phyloP scores from a whole-genome alignment of 2,329 filamentous ascomycete genomes.

The Verticillium tricorpus region DNA sequence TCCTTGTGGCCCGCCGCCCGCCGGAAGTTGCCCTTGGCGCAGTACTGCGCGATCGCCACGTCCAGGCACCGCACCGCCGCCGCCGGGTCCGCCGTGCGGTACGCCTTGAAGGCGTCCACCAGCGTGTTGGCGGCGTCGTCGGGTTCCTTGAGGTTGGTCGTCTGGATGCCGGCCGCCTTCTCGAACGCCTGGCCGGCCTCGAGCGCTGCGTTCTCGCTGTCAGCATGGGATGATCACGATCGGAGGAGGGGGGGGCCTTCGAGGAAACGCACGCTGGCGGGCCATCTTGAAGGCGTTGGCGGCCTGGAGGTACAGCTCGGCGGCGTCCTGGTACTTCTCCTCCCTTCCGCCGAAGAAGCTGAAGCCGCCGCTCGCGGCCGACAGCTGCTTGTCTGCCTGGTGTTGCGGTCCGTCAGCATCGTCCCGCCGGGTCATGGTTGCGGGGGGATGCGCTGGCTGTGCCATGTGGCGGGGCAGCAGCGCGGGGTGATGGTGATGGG shows the following conservation, averaged over 20 bases:
- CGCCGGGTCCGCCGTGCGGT: constrained; percentile 77
- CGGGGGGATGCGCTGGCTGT: no score
- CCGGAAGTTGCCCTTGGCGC: constrained; percentile 83
- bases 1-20: constrained; percentile 89
- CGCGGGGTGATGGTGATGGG: constrained; percentile 16
- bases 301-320: constrained; percentile 81
- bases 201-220: constrained; percentile 49
- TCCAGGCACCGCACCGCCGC: constrained; percentile 79
- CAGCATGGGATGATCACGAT: not conserved
- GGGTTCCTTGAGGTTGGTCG: constrained; percentile 77
- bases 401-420: not conserved
- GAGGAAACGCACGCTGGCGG: constrained; percentile 61
- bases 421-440: not conserved
- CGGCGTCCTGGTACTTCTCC: constrained; percentile 87
- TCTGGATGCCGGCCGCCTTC: constrained; percentile 77
- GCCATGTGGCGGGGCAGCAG: constrained; percentile 1
- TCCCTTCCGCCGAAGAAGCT: constrained; percentile 81
- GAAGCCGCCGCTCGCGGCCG: constrained; percentile 74
- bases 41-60: constrained; percentile 79
- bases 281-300: constrained; percentile 90
- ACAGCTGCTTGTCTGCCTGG: constrained; percentile 81
- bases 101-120: constrained; percentile 91
- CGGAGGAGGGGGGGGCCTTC: no score
- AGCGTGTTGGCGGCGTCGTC: constrained; percentile 88
- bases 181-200: constrained; percentile 87